Evolutionary conservation across 768 basidiomycete genomes (phyloP).

Genomic region (Tricholoma furcatifolium): DNA sequence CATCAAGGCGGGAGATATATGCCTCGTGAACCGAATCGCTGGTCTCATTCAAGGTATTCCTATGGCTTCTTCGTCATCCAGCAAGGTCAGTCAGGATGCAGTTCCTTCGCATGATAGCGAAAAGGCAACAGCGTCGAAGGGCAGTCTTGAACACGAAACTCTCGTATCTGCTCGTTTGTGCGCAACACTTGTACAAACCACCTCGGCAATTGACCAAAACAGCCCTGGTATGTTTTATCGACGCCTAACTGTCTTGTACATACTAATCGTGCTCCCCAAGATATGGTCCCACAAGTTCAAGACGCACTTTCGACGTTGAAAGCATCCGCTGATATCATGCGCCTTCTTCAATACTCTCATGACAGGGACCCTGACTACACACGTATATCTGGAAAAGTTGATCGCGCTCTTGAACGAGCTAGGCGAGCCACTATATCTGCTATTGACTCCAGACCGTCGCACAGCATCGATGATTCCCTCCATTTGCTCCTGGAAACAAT

Average conservation of each 20-base stretch:
- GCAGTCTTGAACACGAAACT: constrained; percentile 17
- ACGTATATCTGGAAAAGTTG: constrained; percentile 50
- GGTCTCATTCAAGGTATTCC: constrained; percentile 31
- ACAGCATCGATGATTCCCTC: constrained; percentile 13
- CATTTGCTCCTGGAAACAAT: constrained; percentile 35
- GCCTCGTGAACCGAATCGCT: constrained; percentile 46
- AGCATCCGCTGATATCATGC: constrained; percentile 13
- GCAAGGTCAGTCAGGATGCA: neutral
- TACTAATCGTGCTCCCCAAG: constrained; percentile 4
- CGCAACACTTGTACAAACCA: constrained; percentile 43
- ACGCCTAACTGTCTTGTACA: neutral
- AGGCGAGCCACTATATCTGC: constrained; percentile 48
- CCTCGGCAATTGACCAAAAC: constrained; percentile 35
- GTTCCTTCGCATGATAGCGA: neutral
- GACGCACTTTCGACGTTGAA: constrained; percentile 20
- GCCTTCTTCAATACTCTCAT: constrained; percentile 9
- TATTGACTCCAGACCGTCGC: constrained; percentile 33
- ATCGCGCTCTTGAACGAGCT: constrained; percentile 59
- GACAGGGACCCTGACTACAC: constrained; percentile 30
- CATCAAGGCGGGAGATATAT: constrained; percentile 46
- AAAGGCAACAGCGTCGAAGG: neutral
- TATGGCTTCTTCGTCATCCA: constrained; percentile 17
- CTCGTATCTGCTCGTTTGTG: constrained; percentile 41
- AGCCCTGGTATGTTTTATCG: constrained; percentile 9
- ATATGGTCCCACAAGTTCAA: constrained; percentile 14